A percentile compares a stretch with the other conserved stretches of the same genome.
These are phyloP conservation scores for Coemansia sp. DNA, from an alignment of 192 early-diverging fungal genomes.

Conservation along the genomic window DNA sequence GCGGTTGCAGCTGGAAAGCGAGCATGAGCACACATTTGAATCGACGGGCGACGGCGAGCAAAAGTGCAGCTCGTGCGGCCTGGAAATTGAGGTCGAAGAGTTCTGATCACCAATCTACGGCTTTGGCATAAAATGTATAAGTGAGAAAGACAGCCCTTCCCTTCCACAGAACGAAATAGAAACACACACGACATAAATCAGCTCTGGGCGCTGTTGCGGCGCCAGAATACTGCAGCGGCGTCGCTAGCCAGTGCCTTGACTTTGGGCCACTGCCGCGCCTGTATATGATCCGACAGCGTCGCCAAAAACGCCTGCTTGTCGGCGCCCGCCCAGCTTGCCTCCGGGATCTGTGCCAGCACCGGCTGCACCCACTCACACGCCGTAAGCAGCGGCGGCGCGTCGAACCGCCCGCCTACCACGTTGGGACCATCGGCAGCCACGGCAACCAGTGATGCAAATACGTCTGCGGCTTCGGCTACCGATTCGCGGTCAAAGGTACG, in stretches of 20 bases:
- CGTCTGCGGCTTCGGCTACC: constrained; percentile 27
- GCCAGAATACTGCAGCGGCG: constrained; percentile 36
- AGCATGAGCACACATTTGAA: constrained; percentile 75
- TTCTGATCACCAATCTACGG: too few relatives aligned
- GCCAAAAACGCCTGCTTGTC: constrained; percentile 33
- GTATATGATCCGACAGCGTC: constrained; percentile 22
- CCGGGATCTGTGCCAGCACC: constrained; percentile 36
- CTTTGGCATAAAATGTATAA: background rate
- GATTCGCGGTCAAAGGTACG: constrained; percentile 31
- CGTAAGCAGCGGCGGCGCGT: constrained; percentile 18
- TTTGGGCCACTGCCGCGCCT: constrained; percentile 26
- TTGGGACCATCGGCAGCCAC: constrained; percentile 39
- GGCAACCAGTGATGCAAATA: constrained; percentile 23
- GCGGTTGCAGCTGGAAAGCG: constrained; percentile 52
- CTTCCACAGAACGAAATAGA: background rate
- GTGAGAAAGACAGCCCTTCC: background rate
- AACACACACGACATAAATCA: background rate
- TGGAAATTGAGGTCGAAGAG: constrained; percentile 64
- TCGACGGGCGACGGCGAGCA: constrained; percentile 53
- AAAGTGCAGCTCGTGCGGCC: constrained; percentile 61
- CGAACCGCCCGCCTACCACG: constrained; percentile 13
- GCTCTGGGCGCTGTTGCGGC: constrained; percentile 7
- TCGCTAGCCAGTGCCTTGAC: constrained; percentile 26
- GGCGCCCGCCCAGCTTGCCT: constrained; percentile 13
- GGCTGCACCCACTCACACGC: constrained; percentile 43